phyloP scores from a whole-genome alignment of 2,329 filamentous ascomycete genomes.

The Paracorniculantispora psalliotae region DNA sequence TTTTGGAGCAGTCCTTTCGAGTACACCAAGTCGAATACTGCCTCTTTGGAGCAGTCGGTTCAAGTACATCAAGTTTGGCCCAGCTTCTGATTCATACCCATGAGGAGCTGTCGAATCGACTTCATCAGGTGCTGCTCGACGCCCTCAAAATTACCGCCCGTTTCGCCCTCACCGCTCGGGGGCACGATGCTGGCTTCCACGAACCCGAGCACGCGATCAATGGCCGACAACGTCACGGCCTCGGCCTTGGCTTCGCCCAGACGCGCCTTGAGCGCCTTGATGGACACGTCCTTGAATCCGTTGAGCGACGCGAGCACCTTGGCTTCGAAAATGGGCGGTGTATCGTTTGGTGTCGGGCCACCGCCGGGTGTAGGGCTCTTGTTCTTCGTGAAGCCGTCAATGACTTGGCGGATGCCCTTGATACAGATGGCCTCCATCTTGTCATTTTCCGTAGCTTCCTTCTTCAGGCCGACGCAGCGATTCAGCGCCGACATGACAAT shows the following conservation, averaged over 20 bases:
- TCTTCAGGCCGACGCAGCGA: conserved; percentile 44
- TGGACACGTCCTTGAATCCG: conserved; percentile 42
- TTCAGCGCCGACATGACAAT: conserved; percentile 51
- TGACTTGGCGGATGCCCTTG: conserved; percentile 37
- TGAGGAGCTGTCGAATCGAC: conserved; percentile 34
- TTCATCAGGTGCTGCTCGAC: conserved; percentile 38
- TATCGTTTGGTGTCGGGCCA: conserved; percentile 22
- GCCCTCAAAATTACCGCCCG: conserved; percentile 31
- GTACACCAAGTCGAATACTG: no score
- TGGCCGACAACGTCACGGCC: conserved; percentile 44
- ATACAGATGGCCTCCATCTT: conserved; percentile 44
- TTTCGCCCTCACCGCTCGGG: conserved; percentile 28
- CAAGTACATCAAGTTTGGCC: neutral
- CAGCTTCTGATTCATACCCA: conserved; percentile 36
- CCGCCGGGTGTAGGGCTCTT: conserved; percentile 32
- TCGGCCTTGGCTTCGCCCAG: conserved; percentile 40
- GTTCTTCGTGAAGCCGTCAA: conserved; percentile 38
- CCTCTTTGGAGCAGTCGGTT: neutral
- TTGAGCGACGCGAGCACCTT: conserved; percentile 38
- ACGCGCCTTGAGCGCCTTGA: conserved; percentile 36
- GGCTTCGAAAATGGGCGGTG: conserved; percentile 31
- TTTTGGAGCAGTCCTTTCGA: no score
- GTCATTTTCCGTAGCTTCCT: conserved; percentile 38
- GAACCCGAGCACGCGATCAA: conserved; percentile 46
- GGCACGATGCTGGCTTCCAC: conserved; percentile 38